Evolutionary conservation across 164 flowering plant genomes (phyloP), one percentile per base, ranked within the genome.

Genomic region (Houttuynia cordata): DNA sequence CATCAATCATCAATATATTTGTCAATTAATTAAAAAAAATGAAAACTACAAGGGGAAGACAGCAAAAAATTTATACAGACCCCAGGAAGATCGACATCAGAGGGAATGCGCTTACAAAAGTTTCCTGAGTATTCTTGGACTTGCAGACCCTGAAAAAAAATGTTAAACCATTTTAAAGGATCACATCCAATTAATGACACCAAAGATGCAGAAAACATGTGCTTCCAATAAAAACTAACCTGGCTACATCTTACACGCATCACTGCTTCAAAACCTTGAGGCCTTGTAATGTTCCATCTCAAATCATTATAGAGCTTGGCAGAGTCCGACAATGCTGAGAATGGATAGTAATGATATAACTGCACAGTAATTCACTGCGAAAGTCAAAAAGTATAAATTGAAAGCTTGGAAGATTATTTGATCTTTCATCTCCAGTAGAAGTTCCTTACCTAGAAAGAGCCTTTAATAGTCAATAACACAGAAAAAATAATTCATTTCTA

Each of bases 171-270:
- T 30, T 18, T 12, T 19, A 47, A 20, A 8, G 30, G 39, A 59
- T 19, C 24, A 40, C 7, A 34, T 57, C n/a, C 62, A 47, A 56
- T 12, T 10, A 7, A 45, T 53, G 25, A 17, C 12, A 51, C 22
- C 18, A 37, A 57, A 30, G 51, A 7, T 18, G n/a, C 13, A 47
- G 34, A 24, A 58, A 52, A 14, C 53, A 66, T 41, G 22, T 17
- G 45, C 40, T 15, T 14, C 22, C 42, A 37, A 34, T 25, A 25
- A 14, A 13, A 53, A 71, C 69, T 61, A 60, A 88, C 99, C 96
- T 90, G 97, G 73, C 97, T 88, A 78, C 97, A 86, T 75, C 99
- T 78, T 22, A 91, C 96, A 64, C 99, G 94, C 99, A 94, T 91
- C 57, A 94, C 97, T 25, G 99, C 99, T 76, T 94, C 99, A 81